Conservation (phyloP, 1,284 basidiomycete species). For the Malassezia globosa region DNA sequence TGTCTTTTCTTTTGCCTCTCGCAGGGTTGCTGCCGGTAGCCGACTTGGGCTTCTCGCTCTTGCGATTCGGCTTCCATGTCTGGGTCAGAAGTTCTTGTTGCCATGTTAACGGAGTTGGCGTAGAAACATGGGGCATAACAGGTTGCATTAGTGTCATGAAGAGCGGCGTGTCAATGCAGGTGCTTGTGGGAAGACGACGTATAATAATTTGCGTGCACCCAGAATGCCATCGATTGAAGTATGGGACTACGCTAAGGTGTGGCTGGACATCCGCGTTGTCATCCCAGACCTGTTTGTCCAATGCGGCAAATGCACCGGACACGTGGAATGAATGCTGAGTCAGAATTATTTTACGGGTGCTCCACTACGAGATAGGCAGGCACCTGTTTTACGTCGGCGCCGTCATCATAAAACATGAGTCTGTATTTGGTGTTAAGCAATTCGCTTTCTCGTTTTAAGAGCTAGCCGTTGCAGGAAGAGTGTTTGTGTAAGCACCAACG, state of each 20-base stretch:
- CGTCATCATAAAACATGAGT: constrained; percentile 44
- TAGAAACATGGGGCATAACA: neutral
- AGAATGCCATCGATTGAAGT: neutral
- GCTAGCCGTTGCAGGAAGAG: too few species aligned
- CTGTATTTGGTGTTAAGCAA: constrained; percentile 36
- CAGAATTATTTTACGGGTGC: constrained; percentile 18
- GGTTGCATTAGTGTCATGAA: neutral
- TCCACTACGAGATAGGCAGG: constrained; percentile 43
- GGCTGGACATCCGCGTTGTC: too few species aligned
- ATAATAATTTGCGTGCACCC: neutral
- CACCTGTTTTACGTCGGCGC: constrained; percentile 34
- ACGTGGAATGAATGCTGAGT: constrained; percentile 8
- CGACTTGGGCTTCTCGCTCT: constrained; percentile 5
- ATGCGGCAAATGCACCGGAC: neutral
- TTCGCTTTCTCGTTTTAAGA: constrained; percentile 29
- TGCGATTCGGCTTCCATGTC: constrained; percentile 3
- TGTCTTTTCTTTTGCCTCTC: neutral
- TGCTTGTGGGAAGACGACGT: neutral
- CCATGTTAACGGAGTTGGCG: constrained; percentile 9
- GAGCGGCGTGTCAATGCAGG: neutral
- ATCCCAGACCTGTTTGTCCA: too few species aligned
- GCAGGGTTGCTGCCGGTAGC: neutral
- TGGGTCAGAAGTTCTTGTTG: constrained; percentile 13
- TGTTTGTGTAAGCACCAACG: too few species aligned
- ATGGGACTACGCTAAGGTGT: too few species aligned